These are phyloP conservation scores for Ensete glaucum DNA, from an alignment of 176 grass and related monocot species.

Conservation along the genomic window DNA sequence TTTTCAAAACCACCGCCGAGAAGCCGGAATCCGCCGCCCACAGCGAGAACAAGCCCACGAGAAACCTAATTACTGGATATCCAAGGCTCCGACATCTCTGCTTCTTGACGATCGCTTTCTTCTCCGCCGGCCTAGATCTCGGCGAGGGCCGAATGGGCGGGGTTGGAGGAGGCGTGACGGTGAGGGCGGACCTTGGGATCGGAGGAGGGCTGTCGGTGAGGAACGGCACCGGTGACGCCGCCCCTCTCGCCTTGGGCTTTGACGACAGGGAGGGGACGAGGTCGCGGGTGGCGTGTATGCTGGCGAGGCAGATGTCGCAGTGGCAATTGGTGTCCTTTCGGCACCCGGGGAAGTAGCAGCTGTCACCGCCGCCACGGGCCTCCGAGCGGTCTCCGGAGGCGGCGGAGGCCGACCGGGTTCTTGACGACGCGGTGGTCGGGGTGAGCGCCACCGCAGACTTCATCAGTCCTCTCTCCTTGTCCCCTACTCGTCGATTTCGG, in stretches of 20 bases:
- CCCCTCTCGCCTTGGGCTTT: neutral
- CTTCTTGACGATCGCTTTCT: neutral
- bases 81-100: neutral
- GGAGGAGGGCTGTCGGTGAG: constrained; percentile 1
- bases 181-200: constrained; percentile 1
- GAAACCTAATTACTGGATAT: constrained; percentile 9
- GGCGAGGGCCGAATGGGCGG: constrained; percentile 39
- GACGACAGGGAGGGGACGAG: constrained; percentile 31
- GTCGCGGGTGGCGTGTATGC: constrained; percentile 81
- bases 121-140: constrained; percentile 25
- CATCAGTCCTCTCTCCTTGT: neutral
- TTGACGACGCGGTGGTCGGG: neutral
- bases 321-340: constrained; percentile 85
- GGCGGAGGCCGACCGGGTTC: constrained; percentile 3
- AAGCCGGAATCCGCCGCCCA: constrained; percentile 51
- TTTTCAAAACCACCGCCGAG: constrained; percentile 31
- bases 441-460: neutral
- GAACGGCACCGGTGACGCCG: constrained; percentile 11
- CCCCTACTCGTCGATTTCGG: neutral
- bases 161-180: constrained; percentile 26
- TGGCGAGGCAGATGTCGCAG: constrained; percentile 83
- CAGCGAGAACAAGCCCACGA: constrained; percentile 30
- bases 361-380: constrained; percentile 11
- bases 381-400: constrained; percentile 17
- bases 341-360: constrained; percentile 59